Evolutionary conservation across 106 monocot species (phyloP).

Genomic region (Acorus gramineus): DNA sequence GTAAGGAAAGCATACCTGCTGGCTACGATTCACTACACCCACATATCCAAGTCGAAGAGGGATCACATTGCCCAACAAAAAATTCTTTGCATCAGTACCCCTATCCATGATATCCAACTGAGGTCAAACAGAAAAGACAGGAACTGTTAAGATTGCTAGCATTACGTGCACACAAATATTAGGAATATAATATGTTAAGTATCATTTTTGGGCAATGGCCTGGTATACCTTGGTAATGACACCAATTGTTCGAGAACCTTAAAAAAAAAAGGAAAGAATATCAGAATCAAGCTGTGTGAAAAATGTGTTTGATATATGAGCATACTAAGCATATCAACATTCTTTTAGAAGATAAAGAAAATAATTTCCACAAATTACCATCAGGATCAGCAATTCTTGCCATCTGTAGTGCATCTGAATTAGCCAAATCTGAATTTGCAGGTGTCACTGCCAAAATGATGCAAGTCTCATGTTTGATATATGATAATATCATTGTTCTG

Average conservation of each 20-base stretch:
- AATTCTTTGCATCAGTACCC: slow-evolving; percentile 76
- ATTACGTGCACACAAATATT: too few relatives aligned
- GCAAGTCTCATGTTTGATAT: slow-evolving; percentile 76
- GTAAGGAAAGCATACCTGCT: slow-evolving; percentile 35
- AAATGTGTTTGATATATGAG: too few relatives aligned
- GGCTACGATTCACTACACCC: slow-evolving; percentile 77
- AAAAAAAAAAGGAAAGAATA: slow-evolving; percentile 1
- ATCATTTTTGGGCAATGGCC: too few relatives aligned
- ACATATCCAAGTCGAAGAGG: slow-evolving; percentile 77
- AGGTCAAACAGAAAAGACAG: slow-evolving; percentile 10
- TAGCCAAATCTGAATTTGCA: slow-evolving; percentile 82
- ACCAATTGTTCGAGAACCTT: slow-evolving; percentile 84
- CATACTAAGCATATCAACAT: too few relatives aligned
- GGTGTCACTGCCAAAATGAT: slow-evolving; percentile 85
- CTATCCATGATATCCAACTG: slow-evolving; percentile 90
- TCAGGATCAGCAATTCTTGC: slow-evolving; percentile 83
- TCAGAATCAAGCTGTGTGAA: not conserved
- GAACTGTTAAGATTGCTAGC: too few relatives aligned
- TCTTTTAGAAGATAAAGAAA: too few relatives aligned
- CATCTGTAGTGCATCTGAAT: slow-evolving; percentile 91
- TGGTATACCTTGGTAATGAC: slow-evolving; percentile 85
- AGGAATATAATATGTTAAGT: too few relatives aligned
- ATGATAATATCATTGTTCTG: slow-evolving; percentile 64
- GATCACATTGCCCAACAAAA: slow-evolving; percentile 70
- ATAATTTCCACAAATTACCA: slow-evolving; percentile 26